A percentile compares a stretch with the other conserved stretches of the same genome.
Evolutionary conservation across 768 basidiomycete species (phyloP).

Genomic region (Psilocybe cyanescens): DNA sequence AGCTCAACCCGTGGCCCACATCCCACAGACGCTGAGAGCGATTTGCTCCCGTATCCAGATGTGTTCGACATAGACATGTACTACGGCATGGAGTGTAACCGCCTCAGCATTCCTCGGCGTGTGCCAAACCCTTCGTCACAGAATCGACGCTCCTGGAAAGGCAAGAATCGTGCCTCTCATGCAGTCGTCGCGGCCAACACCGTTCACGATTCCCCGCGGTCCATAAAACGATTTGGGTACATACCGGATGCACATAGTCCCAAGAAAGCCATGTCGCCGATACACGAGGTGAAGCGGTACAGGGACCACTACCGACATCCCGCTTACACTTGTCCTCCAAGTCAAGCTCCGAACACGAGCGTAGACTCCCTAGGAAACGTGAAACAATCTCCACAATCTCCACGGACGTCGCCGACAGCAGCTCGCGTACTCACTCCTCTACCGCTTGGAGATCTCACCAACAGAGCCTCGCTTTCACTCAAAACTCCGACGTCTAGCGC

Average conservation of each 20-base stretch:
- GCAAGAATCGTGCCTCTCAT: neutral
- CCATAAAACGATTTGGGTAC: slow-evolving; percentile 11
- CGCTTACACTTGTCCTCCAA: slow-evolving; percentile 12
- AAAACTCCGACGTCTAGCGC: too few relatives aligned
- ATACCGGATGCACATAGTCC: neutral
- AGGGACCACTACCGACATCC: slow-evolving; percentile 16
- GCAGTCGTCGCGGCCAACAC: neutral
- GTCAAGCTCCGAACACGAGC: neutral
- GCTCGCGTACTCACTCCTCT: neutral
- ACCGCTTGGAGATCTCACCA: neutral
- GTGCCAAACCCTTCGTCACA: neutral
- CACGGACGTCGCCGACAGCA: neutral
- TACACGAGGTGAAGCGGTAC: slow-evolving; percentile 12
- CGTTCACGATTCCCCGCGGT: neutral
- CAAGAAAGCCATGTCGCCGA: neutral
- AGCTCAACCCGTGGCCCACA: neutral
- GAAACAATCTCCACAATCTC: neutral
- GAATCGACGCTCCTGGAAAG: neutral
- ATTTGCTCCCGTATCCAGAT: slow-evolving; percentile 26
- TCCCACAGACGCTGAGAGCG: slow-evolving; percentile 13
- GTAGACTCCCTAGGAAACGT: neutral
- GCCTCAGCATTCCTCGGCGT: slow-evolving; percentile 3
- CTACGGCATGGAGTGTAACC: slow-evolving; percentile 11
- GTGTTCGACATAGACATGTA: slow-evolving; percentile 31
- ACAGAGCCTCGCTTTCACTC: neutral